These are phyloP conservation scores for Trematosphaeria pertusa DNA, from an alignment of 2,329 filamentous ascomycete species.

Conservation along the genomic window DNA sequence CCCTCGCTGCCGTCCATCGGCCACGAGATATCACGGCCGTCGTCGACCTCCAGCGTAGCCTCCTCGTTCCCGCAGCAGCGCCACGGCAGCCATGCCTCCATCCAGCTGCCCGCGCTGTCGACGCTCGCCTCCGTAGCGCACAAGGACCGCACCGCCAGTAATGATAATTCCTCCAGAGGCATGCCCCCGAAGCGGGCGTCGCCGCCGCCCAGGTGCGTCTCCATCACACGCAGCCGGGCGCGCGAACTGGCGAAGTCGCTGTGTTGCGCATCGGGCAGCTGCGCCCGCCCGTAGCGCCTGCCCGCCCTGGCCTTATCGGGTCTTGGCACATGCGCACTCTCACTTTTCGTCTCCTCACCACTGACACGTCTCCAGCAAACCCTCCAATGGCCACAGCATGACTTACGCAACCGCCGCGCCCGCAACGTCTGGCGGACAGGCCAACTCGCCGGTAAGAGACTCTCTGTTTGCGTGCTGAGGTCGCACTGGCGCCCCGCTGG, in stretches of 20 bases:
- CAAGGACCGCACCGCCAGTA: constrained; percentile 49
- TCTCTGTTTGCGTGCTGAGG: constrained; percentile 19
- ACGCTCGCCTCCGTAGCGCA: constrained; percentile 63
- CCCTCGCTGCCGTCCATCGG: constrained; percentile 57
- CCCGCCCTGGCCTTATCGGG: constrained; percentile 34
- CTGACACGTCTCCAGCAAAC: constrained; percentile 41
- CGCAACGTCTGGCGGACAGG: constrained; percentile 69
- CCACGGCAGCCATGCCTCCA: constrained; percentile 49
- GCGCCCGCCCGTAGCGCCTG: constrained; percentile 27
- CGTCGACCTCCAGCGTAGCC: constrained; percentile 59
- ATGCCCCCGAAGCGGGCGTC: constrained; percentile 36
- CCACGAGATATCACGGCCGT: constrained; percentile 60
- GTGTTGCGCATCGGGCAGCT: constrained; percentile 18
- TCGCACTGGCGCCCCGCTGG: constrained; percentile 45
- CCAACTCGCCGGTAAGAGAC: constrained; percentile 63
- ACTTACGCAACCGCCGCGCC: constrained; percentile 69
- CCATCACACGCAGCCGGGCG: neutral
- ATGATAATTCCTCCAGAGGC: constrained; percentile 28
- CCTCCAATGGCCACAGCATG: constrained; percentile 61
- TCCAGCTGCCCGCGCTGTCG: constrained; percentile 64
- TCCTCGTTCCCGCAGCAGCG: constrained; percentile 50
- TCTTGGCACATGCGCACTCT: constrained; percentile 40
- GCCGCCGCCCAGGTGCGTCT: constrained; percentile 41
- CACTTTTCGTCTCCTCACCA: constrained; percentile 33
- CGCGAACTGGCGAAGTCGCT: neutral